Base-by-base conservation (phyloP, 2,329 filamentous ascomycete genomes). In the Phaeosphaeriaceae sp. region DNA sequence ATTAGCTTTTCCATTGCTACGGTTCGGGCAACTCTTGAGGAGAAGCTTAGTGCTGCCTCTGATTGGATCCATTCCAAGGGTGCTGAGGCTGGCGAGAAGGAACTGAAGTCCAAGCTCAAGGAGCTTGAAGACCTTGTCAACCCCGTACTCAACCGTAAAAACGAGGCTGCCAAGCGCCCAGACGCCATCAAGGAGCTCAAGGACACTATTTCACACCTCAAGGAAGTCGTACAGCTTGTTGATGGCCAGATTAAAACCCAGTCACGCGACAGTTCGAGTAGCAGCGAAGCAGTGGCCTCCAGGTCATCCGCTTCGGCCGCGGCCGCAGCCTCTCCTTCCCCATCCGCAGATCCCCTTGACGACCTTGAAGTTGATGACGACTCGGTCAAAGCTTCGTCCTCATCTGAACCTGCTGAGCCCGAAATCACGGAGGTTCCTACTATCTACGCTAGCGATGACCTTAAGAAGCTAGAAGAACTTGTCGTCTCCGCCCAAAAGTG, bases 1-100 rank as follows among this genome's bases (percentile, higher is more conserved):
- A 78, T 88, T 43, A 81, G 81, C 11, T 84, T 82, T 3, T 89
- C 92, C 26, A 93, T 88, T 8, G 77, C 84, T 3, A 81, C 83
- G 16, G 83, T 92, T 67, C 84, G 90, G 38, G 72, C 80, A 6
- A 74, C 77, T n/a, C 81, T 97, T 11, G 83, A 88, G 61, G 78
- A 85, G 52, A 86, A 87, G 65, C 81, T 90, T 32, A 81, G 83
- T 52, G 83, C 84, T 40, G 83, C 86, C 17, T 89, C 89, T 62
- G 92, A 96, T 9, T 99, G 94, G 93, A 85, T 99, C 51, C 94
- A 96, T 70, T 89, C 84, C 13, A 92, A 92, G 38, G 91, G 93
- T 47, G 81, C 83, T 13, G 86, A 92, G 40, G 92, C 94, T 4
- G 80, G 83, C 29, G 87, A 86, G 49, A 85, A 89, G 3, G 85